Evolutionary conservation across 2,329 filamentous ascomycete species (phyloP).

Genomic region (Arthroderma sp.): DNA sequence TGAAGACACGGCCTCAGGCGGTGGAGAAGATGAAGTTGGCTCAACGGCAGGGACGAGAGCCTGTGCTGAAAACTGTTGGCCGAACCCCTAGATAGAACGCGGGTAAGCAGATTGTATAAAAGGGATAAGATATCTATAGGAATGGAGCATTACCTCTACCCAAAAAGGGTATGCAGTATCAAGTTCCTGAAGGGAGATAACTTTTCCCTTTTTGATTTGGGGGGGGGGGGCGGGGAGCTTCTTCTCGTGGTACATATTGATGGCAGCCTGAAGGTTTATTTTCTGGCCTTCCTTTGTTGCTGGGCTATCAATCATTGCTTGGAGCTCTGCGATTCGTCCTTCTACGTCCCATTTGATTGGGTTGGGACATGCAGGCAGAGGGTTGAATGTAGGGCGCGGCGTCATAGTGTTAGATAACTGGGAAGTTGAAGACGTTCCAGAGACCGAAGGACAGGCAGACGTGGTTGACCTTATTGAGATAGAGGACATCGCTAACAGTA

Average conservation of each 20-base stretch:
- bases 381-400: neutral
- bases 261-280: constrained; percentile 9
- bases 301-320: constrained; percentile 10
- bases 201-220: constrained; percentile 7
- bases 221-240: neutral
- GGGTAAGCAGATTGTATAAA: neutral
- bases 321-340: constrained; percentile 8
- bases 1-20: too few relatives aligned
- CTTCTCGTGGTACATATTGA: constrained; percentile 9
- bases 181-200: constrained; percentile 2
- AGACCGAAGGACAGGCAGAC: neutral
- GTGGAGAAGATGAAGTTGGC: too few relatives aligned
- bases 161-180: constrained; percentile 6
- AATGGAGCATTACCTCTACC: constrained; percentile 9
- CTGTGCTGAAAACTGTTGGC: neutral
- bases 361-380: constrained; percentile 9
- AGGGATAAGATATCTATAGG: neutral
- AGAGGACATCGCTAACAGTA: neutral
- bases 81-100: neutral
- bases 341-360: constrained; percentile 8
- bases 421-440: neutral
- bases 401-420: neutral
- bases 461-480: neutral
- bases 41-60: too few relatives aligned
- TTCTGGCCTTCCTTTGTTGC: constrained; percentile 9